Conservation (phyloP, 1,139 yeast genomes). For the Saccharomyces hybrid region DNA sequence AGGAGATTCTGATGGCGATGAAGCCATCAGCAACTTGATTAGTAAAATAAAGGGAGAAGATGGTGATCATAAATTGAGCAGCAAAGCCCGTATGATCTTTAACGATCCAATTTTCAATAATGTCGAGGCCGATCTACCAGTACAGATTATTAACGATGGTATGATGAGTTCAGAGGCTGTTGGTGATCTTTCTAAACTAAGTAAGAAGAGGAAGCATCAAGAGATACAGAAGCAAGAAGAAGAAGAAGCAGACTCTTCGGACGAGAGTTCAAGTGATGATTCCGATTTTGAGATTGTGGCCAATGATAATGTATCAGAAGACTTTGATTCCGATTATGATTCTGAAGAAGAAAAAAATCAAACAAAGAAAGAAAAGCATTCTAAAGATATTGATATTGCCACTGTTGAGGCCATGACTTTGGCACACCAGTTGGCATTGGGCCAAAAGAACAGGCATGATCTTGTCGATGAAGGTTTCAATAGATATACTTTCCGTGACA, state of each 20-base stretch:
- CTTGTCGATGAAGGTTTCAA: slow-evolving; percentile 86
- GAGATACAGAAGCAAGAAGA: slow-evolving; percentile 11
- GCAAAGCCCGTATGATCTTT: slow-evolving; percentile 68
- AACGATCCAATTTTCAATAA: slow-evolving; percentile 70
- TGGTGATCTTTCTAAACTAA: slow-evolving; percentile 17
- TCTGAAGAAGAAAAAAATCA: slow-evolving; percentile 42
- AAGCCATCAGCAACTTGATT: slow-evolving; percentile 55
- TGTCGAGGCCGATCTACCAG: slow-evolving; percentile 41
- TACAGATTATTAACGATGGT: slow-evolving; percentile 7
- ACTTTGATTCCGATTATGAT: slow-evolving; percentile 38
- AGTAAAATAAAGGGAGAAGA: slow-evolving; percentile 46
- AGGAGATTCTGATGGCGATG: slow-evolving; percentile 63
- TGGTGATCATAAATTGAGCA: slow-evolving; percentile 50
- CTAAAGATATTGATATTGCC: slow-evolving; percentile 68
- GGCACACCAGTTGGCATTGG: slow-evolving; percentile 91
- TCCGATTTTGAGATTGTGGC: slow-evolving; percentile 51
- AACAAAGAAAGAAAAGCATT: slow-evolving; percentile 41
- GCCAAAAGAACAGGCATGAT: slow-evolving; percentile 76
- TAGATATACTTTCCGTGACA: slow-evolving; percentile 84
- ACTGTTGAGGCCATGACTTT: slow-evolving; percentile 97
- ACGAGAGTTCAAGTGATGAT: slow-evolving; percentile 27
- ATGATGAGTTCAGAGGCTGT: slow-evolving; percentile 17
- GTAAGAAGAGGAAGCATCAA: slow-evolving; percentile 10
- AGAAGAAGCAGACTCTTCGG: slow-evolving; percentile 22
- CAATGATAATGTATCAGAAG: slow-evolving; percentile 35